Percentiles rank a stretch among this genome's conserved stretches.
These are phyloP conservation scores for Fusarium virguliforme DNA, from an alignment of 2,329 filamentous ascomycete genomes.

Conservation along the genomic window DNA sequence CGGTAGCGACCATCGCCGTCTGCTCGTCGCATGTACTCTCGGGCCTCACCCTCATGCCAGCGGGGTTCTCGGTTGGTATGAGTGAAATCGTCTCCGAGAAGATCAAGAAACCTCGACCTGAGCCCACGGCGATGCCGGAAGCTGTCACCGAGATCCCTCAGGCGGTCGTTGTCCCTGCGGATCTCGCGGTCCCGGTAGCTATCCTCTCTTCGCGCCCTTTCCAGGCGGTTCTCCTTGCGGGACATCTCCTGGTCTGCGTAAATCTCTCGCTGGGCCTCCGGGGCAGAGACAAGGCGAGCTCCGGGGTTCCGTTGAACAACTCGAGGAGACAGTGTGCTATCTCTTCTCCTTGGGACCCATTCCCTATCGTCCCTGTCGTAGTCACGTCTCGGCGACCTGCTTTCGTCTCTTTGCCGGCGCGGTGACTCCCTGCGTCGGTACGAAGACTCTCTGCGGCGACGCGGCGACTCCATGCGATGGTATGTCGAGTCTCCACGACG, in stretches of 20 bases:
- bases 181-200: constrained; percentile 22
- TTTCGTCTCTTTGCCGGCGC: constrained; percentile 14
- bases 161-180: constrained; percentile 32
- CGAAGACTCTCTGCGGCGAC: not conserved
- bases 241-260: constrained; percentile 21
- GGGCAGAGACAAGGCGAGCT: constrained; percentile 39
- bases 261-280: constrained; percentile 38
- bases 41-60: constrained; percentile 40
- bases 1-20: constrained; percentile 6
- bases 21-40: constrained; percentile 40
- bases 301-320: constrained; percentile 38
- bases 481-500: not conserved
- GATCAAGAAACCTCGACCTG: constrained; percentile 26
- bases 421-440: not conserved
- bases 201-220: constrained; percentile 36
- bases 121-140: constrained; percentile 31
- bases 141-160: constrained; percentile 38
- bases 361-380: constrained; percentile 23
- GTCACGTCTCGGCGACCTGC: constrained; percentile 29
- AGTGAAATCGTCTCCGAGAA: constrained; percentile 5
- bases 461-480: not conserved
- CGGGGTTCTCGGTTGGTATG: constrained; percentile 25
- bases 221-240: constrained; percentile 33
- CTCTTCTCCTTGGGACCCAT: constrained; percentile 24
- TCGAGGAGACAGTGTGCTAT: constrained; percentile 28